Base-by-base conservation (phyloP, 768 basidiomycete genomes). In the Mycena chlorophos region DNA sequence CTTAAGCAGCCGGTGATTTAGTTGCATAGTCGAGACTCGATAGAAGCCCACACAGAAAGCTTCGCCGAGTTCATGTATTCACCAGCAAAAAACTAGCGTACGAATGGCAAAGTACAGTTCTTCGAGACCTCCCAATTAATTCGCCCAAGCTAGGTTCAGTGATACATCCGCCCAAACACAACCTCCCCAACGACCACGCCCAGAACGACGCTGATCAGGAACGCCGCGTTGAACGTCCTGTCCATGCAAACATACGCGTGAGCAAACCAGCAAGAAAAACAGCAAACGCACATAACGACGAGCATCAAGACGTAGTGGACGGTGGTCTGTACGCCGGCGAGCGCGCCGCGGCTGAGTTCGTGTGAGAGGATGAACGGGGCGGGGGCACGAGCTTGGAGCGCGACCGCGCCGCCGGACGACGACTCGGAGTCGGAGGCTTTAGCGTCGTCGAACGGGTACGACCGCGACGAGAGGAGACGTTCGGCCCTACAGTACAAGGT, bases 301-400 rank as follows among this genome's bases (percentile, higher is more conserved):
- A 66, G 54, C 65, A 66, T 66, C 20, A 66, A 54, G 1, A 66
- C 28, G 49, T 66, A 66, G 29, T 66, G 65, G 12, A 66, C 2
- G 12, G 61, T 64, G 13, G 52, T 26, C 16, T 60, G 57, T 17
- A 62, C 42, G 5, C 61, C 63, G 1, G 61, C 58, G 17, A 63
- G 20, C 22, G 27, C 27, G 10, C 63, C 60, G 38, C 61, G 61
- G 31, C 46, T 43, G 16, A 66, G 52, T 39, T 62, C 61, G 20
- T 64, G 60, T 3, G 65, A 62, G 40, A 66, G 61, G 52, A 64
- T 58, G 56, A 65, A 65, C 5, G 43, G 51, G 3, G 42, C 8
- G 0, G 52, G 39, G 16, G n/a, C n/a, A n/a, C n/a, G n/a, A n/a
- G n/a, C n/a, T n/a, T n/a, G n/a, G n/a, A n/a, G n/a, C n/a, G n/a